Conservation (phyloP, 2,329 filamentous ascomycete species). For the Phialocephala subalpina region DNA sequence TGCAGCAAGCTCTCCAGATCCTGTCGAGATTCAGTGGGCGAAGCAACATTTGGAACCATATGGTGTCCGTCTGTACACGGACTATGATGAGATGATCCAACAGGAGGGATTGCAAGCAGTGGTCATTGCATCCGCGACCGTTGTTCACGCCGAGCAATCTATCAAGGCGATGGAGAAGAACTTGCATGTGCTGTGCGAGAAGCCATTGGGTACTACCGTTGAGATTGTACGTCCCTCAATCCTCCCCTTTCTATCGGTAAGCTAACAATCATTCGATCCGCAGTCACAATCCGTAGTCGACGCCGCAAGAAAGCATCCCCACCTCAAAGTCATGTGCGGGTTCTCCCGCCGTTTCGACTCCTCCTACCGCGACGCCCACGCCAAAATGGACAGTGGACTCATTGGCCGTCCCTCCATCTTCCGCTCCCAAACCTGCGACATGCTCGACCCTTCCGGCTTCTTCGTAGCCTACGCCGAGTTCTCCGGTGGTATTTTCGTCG, state of each 20-base stretch:
- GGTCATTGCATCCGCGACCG: conserved; percentile 52
- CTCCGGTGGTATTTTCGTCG: conserved; percentile 74
- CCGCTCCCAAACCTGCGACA: conserved; percentile 73
- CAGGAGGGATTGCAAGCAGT: conserved; percentile 52
- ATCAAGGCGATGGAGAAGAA: conserved; percentile 62
- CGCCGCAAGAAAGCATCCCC: conserved; percentile 60
- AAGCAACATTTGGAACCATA: conserved; percentile 51
- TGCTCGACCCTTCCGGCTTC: conserved; percentile 69
- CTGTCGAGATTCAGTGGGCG: conserved; percentile 54
- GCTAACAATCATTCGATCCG: background rate
- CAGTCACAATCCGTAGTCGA: conserved; percentile 68
- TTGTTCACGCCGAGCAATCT: conserved; percentile 64
- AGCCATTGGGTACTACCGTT: conserved; percentile 64
- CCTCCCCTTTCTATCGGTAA: conserved; percentile 37
- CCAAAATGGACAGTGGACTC: conserved; percentile 57
- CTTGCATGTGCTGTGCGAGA: conserved; percentile 66
- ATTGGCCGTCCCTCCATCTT: conserved; percentile 69
- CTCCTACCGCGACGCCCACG: conserved; percentile 67
- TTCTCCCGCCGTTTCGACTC: conserved; percentile 73
- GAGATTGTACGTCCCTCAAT: conserved; percentile 55
- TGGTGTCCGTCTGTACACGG: conserved; percentile 53
- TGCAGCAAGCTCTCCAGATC: conserved; percentile 56
- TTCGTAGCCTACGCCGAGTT: conserved; percentile 73
- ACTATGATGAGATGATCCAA: conserved; percentile 56
- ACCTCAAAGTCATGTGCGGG: conserved; percentile 72